Evolutionary conservation across 1,139 yeast genomes (phyloP).

Genomic region (Hanseniaspora sp.): DNA sequence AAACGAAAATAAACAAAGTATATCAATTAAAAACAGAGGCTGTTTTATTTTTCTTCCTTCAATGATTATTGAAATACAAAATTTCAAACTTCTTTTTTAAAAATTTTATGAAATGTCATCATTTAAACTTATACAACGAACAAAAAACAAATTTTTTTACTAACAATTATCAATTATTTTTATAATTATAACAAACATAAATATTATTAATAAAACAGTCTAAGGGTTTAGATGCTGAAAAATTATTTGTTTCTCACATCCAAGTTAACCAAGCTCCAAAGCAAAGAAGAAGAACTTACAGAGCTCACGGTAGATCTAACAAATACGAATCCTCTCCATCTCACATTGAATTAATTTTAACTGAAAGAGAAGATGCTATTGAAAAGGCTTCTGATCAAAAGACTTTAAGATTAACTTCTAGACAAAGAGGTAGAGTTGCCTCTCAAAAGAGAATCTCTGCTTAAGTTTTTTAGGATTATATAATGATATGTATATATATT

Average conservation of each 20-base stretch:
- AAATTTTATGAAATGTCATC: too few relatives aligned
- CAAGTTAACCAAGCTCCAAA: conserved; percentile 99
- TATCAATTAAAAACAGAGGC: too few relatives aligned
- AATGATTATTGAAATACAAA: too few relatives aligned
- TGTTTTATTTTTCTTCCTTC: too few relatives aligned
- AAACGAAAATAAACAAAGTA: too few relatives aligned
- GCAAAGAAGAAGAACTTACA: conserved; percentile 99
- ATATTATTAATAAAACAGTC: conserved; percentile 34
- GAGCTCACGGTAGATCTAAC: conserved; percentile 99
- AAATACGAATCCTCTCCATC: conserved; percentile 98
- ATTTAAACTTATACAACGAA: not conserved
- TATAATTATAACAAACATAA: not conserved
- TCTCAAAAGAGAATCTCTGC: conserved; percentile 65
- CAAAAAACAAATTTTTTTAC: not conserved
- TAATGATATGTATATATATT: conserved; percentile 9
- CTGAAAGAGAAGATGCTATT: conserved; percentile 91
- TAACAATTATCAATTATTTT: conserved; percentile 4
- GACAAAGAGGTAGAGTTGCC: conserved; percentile 90
- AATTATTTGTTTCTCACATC: conserved; percentile 91
- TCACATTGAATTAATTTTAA: conserved; percentile 93
- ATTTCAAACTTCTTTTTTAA: too few relatives aligned
- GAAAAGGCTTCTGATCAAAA: conserved; percentile 84
- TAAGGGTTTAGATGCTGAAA: conserved; percentile 93
- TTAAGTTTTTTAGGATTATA: conserved; percentile 24
- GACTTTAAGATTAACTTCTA: conserved; percentile 61